Percentiles rank a stretch among this genome's conserved stretches.
phyloP scores from a whole-genome alignment of 169 alveolate species.

The Cryptosporidium sp. region DNA sequence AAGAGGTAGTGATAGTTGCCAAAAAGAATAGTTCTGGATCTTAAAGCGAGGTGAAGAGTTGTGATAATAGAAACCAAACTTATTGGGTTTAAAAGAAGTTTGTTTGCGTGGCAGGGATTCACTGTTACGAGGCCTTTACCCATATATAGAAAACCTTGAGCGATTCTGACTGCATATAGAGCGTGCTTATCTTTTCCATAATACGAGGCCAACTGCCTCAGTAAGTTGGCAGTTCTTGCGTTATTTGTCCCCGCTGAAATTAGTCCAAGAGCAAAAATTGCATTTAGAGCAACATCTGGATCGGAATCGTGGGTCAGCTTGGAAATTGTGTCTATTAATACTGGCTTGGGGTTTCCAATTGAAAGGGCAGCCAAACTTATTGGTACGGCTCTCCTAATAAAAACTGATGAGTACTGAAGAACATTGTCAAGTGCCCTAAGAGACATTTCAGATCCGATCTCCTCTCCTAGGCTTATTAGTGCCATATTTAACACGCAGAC shows the following conservation, averaged over 20 bases:
- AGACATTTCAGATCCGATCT: conserved; percentile 93
- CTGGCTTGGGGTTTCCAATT: conserved; percentile 95
- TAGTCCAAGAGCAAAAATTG: conserved; percentile 96
- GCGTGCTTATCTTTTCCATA: conserved; percentile 94
- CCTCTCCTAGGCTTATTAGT: conserved; percentile 95
- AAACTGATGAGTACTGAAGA: conserved; percentile 91
- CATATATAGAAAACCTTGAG: conserved; percentile 93
- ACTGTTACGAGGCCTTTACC: conserved; percentile 93
- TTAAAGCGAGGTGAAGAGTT: conserved; percentile 91
- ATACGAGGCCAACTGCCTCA: conserved; percentile 95
- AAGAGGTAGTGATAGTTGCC: conserved; percentile 92
- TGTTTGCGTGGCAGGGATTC: conserved; percentile 96
- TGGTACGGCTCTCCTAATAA: conserved; percentile 96
- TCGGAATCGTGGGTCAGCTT: conserved; percentile 98
- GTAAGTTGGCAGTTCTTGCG: conserved; percentile 94
- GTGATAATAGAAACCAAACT: conserved; percentile 94
- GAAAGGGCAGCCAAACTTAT: conserved; percentile 96
- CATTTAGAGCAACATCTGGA: conserved; percentile 93
- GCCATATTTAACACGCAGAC: conserved; percentile 95
- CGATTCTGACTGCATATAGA: conserved; percentile 94
- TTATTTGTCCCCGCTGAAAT: conserved; percentile 97
- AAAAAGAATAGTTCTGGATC: conserved; percentile 87
- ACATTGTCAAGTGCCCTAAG: conserved; percentile 90
- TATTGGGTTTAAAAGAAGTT: conserved; percentile 91
- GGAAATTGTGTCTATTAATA: conserved; percentile 85